Evolutionary conservation across 805 yeast species (phyloP).

Genomic region (Kodamaea kakaduensis): DNA sequence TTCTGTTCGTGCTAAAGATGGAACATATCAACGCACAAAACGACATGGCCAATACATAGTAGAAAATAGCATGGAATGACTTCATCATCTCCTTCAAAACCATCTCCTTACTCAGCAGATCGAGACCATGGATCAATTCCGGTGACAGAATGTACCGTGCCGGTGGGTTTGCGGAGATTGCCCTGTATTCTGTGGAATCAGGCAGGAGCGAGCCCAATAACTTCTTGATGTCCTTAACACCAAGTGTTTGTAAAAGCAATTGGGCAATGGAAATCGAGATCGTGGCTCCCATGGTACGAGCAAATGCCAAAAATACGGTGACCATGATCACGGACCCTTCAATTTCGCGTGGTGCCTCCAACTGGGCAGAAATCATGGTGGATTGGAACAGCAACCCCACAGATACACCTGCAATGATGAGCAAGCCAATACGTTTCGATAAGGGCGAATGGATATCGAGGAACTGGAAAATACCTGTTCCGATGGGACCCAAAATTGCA

Average conservation of each 20-base stretch:
- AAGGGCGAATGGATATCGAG: constrained; percentile 20
- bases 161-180: constrained; percentile 13
- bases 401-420: constrained; percentile 32
- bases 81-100: constrained; percentile 30
- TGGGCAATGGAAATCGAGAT: constrained; percentile 3
- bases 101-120: constrained; percentile 17
- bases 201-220: constrained; percentile 17
- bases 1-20: constrained; percentile 38
- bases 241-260: constrained; percentile 25
- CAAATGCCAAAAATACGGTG: constrained; percentile 14
- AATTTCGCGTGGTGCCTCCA: constrained; percentile 14
- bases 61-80: constrained; percentile 31
- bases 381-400: constrained; percentile 34
- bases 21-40: constrained; percentile 26
- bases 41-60: constrained; percentile 36
- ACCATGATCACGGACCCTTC: constrained; percentile 13
- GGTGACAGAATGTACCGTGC: constrained; percentile 24
- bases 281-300: constrained; percentile 6
- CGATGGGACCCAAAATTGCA: constrained; percentile 29
- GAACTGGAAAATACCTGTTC: constrained; percentile 30
- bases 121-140: constrained; percentile 21
- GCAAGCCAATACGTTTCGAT: constrained; percentile 27
- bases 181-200: constrained; percentile 12
- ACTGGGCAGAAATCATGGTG: constrained; percentile 17
- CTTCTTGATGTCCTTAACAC: constrained; percentile 88